Evolutionary conservation across 2,329 filamentous ascomycete species (phyloP), one percentile per base, ranked within the genome.

Genomic region (Botrytis elliptica): DNA sequence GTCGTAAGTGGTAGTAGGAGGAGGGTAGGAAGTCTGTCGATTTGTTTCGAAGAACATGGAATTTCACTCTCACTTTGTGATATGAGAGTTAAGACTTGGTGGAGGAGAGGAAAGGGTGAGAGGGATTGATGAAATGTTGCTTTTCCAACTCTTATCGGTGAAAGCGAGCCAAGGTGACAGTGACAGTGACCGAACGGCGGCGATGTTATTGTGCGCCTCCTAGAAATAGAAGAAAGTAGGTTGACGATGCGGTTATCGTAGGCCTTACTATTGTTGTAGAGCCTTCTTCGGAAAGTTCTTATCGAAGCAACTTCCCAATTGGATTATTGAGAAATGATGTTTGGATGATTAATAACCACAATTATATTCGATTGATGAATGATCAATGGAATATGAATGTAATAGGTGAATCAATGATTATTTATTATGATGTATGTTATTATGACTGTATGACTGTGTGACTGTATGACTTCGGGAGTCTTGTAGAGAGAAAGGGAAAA

Each of bases 211-310:
- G 65, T 73, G 18, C 66, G 64, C 70, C 36, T 70, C 68, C 73
- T 57, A n/a, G 29, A 66, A 14, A 57, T 29, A 33, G 12, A 10
- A 63, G 25, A 40, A 18, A 18, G 36, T n/a, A 75, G 73, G 72
- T 68, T 76, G 64, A 75, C 64, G 76, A 76, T 76, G 25, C 76
- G 77, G 76, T 71, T 78, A 74, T 74, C 75, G 74, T 76, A 77
- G 76, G 77, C 76, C 76, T 77, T 76, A 66, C 70, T 25, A 67
- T n/a, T 22, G 22, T 40, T 14, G 22, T 10, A 52, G n/a, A 40
- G 44, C 33, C 22, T 57, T 29, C n/a, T 57, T 67, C 33, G 44
- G 44, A n/a, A 67, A 49, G 25, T 36, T 18, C 7, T 67, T 7
- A 16, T 52, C 8, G 64, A 36, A 67, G 22, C 16, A 67, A 52